phyloP scores from a whole-genome alignment of 306 rosid genomes.

The Rosa multiflora region DNA sequence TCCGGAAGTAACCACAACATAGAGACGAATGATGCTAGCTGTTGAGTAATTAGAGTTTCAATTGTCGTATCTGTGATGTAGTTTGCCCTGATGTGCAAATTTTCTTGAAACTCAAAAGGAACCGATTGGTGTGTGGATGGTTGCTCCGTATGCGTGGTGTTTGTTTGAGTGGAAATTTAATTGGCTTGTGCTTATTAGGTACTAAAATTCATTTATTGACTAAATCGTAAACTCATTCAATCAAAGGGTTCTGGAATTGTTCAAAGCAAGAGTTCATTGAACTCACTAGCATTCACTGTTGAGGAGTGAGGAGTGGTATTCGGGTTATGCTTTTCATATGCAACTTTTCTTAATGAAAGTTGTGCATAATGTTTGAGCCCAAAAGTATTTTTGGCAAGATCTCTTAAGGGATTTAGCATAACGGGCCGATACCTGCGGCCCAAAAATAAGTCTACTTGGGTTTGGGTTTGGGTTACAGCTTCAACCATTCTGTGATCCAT shows the following conservation, averaged over 20 bases:
- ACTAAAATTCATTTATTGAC: neutral
- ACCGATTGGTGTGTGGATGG: neutral
- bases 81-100: neutral
- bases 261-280: neutral
- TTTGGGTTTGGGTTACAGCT: no score
- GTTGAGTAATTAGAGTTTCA: conserved; percentile 1
- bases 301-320: neutral
- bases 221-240: neutral
- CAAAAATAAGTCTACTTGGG: no score
- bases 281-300: neutral
- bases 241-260: neutral
- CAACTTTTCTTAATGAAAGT: no score
- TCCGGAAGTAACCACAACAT: no score
- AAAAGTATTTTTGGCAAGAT: no score
- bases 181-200: neutral
- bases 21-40: no score
- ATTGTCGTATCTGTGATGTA: neutral
- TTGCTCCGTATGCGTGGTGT: neutral
- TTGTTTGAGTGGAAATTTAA: neutral
- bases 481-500: no score
- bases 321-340: neutral
- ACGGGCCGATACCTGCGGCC: no score
- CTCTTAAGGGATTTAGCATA: no score
- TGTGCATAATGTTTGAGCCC: no score
- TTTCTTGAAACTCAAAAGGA: neutral